Evolutionary conservation across 768 basidiomycete genomes (phyloP), one percentile per base, ranked within the genome.

Genomic region (Collybiopsis luxurians): DNA sequence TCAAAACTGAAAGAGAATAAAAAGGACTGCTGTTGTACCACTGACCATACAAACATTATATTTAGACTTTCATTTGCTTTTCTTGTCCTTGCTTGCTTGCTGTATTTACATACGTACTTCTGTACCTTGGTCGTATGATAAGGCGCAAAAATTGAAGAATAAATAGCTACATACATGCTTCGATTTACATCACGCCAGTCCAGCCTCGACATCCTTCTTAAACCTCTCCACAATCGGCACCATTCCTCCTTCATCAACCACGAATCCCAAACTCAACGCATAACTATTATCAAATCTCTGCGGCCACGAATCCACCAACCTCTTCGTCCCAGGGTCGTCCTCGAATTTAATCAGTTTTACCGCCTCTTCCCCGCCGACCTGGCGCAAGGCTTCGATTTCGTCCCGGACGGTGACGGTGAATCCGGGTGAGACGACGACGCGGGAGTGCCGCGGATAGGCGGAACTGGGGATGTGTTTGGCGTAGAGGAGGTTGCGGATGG

Each of bases 351-450:
- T 76, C 5, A 81, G 66, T 15, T 74, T 64, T 51, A 82, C 58
- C 2, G 73, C 77, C 42, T 78, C 71, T 59, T 72, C 65, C 1
- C 84, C 85, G 2, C 76, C 83, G n/a, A 81, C 76, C 47, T 73
- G 70, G 53, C 75, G 72, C 27, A 87, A 70, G 7, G 84, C 83
- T 13, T 74, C 65, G 12, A 87, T 67, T 67, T 82, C 82, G 44
- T 83, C 78, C 34, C 78, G 74, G 1, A 84, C 76, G 2, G 78
- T 83, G 10, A 80, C 72, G 3, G 79, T 82, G 66, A 86, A 81
- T 0, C 85, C 85, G 1, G 85, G 85, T 2, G 84, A 66, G 60
- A 80, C 84, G 34, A 85, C 76, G 6, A 80, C 79, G 52, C 84
- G 75, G 0, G 76, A 79, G 66, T 81, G 78, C 2, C 66, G 26